Base-by-base conservation (phyloP, 75 land plant genomes). In the Selaginella tamariscina region DNA sequence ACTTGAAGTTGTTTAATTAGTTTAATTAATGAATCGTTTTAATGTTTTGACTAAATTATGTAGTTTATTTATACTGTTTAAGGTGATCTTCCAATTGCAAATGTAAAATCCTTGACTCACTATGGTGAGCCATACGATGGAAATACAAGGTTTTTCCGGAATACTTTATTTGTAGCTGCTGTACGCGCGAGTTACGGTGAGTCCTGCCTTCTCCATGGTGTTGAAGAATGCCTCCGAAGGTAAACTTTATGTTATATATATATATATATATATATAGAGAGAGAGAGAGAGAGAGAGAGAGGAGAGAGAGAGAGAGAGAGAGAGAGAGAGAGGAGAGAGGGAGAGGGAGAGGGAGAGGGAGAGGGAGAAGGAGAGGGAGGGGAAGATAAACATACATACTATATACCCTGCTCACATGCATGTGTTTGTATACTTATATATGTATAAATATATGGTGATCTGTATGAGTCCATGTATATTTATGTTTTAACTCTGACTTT, bases 101-200 rank as follows among this genome's bases (percentile, higher is more conserved):
- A 95, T 81, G 97, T 95, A 64, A 84, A 69, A 55, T 95, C 99
- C 1, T 80, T 95, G 78, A 95, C 99, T 24, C 99, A 95, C 69
- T 95, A 95, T 83, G 99, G 99, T 23, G 99, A 95, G 73, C 99
- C 99, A 28, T 95, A 95, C 79, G 97, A 91, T 84, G 99, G 99
- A 24, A 91, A 95, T 73, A 91, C 99, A 32, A 88, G 97, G 5
- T 95, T 77, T 72, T 95, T 95, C 72, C 87, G 80, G 71, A 91
- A 92, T 71, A 88, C 99, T 55, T 71, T 95, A 54, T 95, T 95
- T 82, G 99, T 88, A 54, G 97, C 99, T 31, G 92, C 99, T 24
- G 97, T 95, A 22, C 84, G 99, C 70, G 86, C 99, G 23, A 91
- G 82, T 70, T 95, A 95, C 79, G 86, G 87, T 28, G 99, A 95